Evolutionary conservation across 345 rosid genomes (phyloP), one percentile per base, ranked within the genome.

Genomic region (Ceriops zippeliana): DNA sequence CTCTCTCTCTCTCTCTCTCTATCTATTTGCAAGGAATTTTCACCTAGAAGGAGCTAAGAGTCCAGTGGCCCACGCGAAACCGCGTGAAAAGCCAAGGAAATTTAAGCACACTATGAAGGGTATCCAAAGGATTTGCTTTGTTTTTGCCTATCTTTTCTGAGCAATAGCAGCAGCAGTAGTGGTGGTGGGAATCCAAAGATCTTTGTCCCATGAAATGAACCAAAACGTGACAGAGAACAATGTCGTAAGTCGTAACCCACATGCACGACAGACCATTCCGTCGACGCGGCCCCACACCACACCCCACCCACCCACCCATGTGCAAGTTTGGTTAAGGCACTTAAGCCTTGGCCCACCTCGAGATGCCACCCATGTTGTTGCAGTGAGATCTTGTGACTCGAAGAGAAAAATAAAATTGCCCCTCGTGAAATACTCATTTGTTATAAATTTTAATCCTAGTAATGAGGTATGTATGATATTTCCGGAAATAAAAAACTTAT

Each of bases 181-280:
- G 13, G 47, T 38, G 6, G 52, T 20, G 11, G 38, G 71, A 46
- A 58, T 47, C 71, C 63, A n/a, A 46, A 58, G 64, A 28, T 59
- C 30, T 13, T 46, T 58, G 21, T 52, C n/a, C 46, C 38, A 37
- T 22, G 10, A 58, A 20, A 68, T n/a, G 35, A 49, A 49, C 58
- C 38, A 58, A 38, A 58, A 42, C 24, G 27, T 5, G 46, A 32
- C 49, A 8, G 27, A 15, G 20, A 27, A 11, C 42, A 30, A 13
- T 28, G 26, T 38, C 8, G 22, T 16, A 35, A n/a, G 26, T 38
- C 17, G 22, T 16, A 35, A n/a, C 52, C 70, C 70, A 67, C 62
- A 56, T 67, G 70, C 27, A 20, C 8, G 37, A 46, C 53, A 28
- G 42, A 17, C 56, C 49, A 42, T 3, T 19, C 46, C 13, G 17